Base-by-base conservation (phyloP, 352 stramenopile genomes). In the Phytophthora citrophthora region DNA sequence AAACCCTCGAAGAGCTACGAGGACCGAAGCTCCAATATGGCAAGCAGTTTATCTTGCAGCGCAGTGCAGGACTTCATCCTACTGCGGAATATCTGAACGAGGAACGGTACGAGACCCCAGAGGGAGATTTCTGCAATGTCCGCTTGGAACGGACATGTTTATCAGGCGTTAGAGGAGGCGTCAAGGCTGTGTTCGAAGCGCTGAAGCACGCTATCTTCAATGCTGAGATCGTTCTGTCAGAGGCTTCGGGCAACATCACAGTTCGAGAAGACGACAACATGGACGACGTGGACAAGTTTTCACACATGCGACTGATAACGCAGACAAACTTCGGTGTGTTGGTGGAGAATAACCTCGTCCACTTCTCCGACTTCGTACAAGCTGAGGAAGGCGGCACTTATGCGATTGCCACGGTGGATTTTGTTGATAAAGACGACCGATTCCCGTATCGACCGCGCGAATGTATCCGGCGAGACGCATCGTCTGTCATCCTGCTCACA, bases 141-240 rank as follows among this genome's bases (percentile, higher is more conserved):
- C 76, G 75, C 10, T 88, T 84, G 34, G 74, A 80, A 27, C 51
- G 81, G 16, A 69, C 41, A 13, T 20, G 63, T 16, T 62, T 80
- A 2, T 18, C 48, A 18, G 20, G 44, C 23, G 45, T 70, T 8
- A 16, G 9, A 5, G 26, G 61, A 11, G 66, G 59, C 18, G 65
- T 74, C 3, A 44, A 48, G 8, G 36, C 62, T 6, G 72, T 76
- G 39, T 69, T 64, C 23, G 65, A 73, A 34, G 64, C 58, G 1
- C 24, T 78, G 5, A 46, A 61, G 2, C 62, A 57, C 16, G 58
- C 62, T 26, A 15, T 72, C 15, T 68, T 62, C 15, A 73, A 81
- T 23, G 40, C 64, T 3, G 64, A 81, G 54, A 81, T 78, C 47
- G 61, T 63, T 45, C 57, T 76, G 1, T 76, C 69, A 3, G 70